Percentiles rank a stretch among this genome's conserved stretches.
Evolutionary conservation across 495 filamentous ascomycete species (phyloP).

Genomic region (Trichoderma gamsii): DNA sequence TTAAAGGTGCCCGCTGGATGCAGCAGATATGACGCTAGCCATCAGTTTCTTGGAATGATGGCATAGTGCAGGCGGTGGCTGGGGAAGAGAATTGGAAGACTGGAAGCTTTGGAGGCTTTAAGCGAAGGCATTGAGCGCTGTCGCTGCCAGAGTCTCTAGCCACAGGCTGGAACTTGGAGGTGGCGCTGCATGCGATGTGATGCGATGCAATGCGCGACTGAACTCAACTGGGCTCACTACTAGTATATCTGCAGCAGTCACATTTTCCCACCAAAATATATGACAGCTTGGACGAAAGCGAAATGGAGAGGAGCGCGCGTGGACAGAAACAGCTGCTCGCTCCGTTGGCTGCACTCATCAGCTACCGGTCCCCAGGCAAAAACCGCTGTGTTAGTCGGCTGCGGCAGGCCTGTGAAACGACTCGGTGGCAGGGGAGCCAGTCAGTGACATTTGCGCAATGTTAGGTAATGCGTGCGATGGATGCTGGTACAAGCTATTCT

Average conservation of each 20-base stretch:
- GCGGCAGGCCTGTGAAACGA: slow-evolving; percentile 9
- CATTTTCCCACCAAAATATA: neutral
- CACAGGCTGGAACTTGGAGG: slow-evolving; percentile 12
- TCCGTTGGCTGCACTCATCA: neutral
- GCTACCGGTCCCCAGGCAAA: neutral
- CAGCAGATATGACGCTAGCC: neutral
- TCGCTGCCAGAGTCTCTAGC: neutral
- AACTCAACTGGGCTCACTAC: neutral
- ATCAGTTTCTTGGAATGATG: neutral
- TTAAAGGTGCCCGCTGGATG: neutral
- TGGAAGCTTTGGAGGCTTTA: neutral
- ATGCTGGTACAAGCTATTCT: neutral
- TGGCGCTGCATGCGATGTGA: neutral
- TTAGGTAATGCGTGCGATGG: neutral
- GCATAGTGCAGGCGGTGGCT: neutral
- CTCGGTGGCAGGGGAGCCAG: neutral
- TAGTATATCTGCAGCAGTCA: slow-evolving; percentile 11
- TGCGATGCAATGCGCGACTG: too few species aligned
- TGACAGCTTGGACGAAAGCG: slow-evolving; percentile 2
- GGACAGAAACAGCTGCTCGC: slow-evolving; percentile 8
- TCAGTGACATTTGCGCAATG: neutral
- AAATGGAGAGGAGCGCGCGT: neutral
- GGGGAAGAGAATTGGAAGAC: neutral
- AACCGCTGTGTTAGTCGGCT: neutral
- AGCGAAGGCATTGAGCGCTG: neutral